A percentile compares a stretch with the other conserved stretches of the same genome.
Conservation (phyloP, 495 filamentous ascomycete species). For the Xylaria intraflava region DNA sequence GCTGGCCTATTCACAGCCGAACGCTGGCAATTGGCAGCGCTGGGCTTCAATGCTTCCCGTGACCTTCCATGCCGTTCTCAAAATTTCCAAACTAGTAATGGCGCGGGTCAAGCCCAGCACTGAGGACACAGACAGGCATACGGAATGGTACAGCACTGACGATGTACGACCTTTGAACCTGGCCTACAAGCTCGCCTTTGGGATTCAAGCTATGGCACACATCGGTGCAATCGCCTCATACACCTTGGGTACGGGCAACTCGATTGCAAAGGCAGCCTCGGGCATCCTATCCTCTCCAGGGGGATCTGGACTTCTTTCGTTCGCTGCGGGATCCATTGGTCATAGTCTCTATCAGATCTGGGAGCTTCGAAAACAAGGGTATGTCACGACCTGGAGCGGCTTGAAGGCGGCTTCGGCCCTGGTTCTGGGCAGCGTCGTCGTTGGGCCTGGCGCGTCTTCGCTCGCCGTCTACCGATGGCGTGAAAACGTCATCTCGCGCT, state of each 20-base stretch:
- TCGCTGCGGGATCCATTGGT: background rate
- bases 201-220: background rate
- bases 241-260: background rate
- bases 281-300: background rate
- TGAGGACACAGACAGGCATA: background rate
- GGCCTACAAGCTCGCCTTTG: background rate
- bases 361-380: background rate
- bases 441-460: background rate
- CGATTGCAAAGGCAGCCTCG: background rate
- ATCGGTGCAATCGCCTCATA: background rate
- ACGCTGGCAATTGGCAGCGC: conserved; percentile 11
- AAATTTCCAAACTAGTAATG: background rate
- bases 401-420: background rate
- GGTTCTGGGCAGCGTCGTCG: background rate
- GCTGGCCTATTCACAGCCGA: conserved; percentile 13
- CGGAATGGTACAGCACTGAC: background rate
- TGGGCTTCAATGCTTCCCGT: conserved; percentile 21
- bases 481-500: background rate
- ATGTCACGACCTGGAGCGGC: background rate
- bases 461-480: background rate
- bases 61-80: conserved; percentile 12
- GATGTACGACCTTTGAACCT: background rate
- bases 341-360: background rate
- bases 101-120: background rate
- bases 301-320: background rate